Base-by-base conservation (phyloP, 2,329 filamentous ascomycete genomes). In the Epichloe coenophiala region DNA sequence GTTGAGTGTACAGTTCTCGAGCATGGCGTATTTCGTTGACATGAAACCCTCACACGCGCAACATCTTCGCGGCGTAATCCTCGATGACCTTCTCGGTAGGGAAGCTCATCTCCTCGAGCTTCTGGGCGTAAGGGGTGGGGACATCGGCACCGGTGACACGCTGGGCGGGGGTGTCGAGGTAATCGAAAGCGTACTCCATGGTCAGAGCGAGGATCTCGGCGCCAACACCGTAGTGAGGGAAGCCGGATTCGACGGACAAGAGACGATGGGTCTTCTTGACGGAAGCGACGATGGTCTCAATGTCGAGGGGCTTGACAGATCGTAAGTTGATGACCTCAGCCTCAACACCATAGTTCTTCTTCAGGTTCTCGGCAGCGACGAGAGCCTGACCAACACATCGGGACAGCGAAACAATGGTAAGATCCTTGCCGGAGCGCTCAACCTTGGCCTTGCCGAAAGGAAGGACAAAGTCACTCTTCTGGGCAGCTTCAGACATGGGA, bases 381-480 rank as follows among this genome's bases (percentile, higher is more conserved):
- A 98, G 78, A 57, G 86, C 86, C 73, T 95, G 91, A 57, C 93
- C 93, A 57, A 98, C 93, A 68, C 88, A 95, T 68, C 93, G 89
- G 58, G 93, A 97, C 54, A 96, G 79, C 47, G 90, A 84, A 56
- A 98, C 91, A 56, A 98, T 88, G 65, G 93, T 98, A 59, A 98
- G 74, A 68, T 98, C 93, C 74, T 91, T 96, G 70, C 93, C 93
- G 55, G 83, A 76, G 63, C 93, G 90, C 78, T 98, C 93, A 65
- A 98, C 87, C 83, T 98, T 98, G 71, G 93, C 93, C 78, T 98
- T 98, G 69, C 93, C 93, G 67, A 98, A 89, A 59, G 93, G 93
- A 61, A 98, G 72, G 61, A 98, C 91, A 63, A 97, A 98, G 73
- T 98, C 93, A 68, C 88, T 85, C 72, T 86, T 91, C 72, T 96